Conservation (phyloP, 2,329 filamentous ascomycete species). For the Calcarisporium arbuscula region DNA sequence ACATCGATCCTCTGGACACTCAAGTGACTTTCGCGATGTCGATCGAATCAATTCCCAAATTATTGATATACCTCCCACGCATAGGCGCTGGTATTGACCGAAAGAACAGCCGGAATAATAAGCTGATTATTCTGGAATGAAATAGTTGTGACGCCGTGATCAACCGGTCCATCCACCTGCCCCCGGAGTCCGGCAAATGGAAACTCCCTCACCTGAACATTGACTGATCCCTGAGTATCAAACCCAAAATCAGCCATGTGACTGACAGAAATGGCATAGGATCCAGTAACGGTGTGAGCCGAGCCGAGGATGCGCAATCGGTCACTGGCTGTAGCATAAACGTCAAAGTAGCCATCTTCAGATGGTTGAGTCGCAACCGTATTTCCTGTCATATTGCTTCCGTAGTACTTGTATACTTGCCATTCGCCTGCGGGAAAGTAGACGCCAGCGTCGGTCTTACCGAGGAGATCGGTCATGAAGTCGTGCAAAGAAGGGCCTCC, state of each 20-base stretch:
- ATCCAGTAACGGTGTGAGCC: conserved; percentile 3
- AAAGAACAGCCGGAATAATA: conserved; percentile 2
- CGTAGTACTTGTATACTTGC: conserved; percentile 8
- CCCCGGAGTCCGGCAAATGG: conserved; percentile 5
- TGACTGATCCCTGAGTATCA: conserved; percentile 2
- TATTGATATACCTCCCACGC: conserved; percentile 7
- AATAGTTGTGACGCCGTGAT: conserved; percentile 3
- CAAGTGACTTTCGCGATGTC: no score
- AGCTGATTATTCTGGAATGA: conserved; percentile 5
- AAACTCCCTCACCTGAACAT: conserved; percentile 4
- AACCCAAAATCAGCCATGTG: conserved; percentile 8
- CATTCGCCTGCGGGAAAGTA: conserved; percentile 7
- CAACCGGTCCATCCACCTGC: conserved; percentile 5
- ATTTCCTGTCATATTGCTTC: conserved; percentile 7
- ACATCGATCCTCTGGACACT: no score
- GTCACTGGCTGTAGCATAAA: conserved; percentile 7
- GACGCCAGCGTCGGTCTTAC: neutral
- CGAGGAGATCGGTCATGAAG: conserved; percentile 4
- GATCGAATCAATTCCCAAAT: no score
- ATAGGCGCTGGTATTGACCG: conserved; percentile 6
- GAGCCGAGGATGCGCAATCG: conserved; percentile 6
- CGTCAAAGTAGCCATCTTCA: conserved; percentile 2
- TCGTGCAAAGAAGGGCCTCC: conserved; percentile 4
- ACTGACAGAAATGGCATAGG: conserved; percentile 1
- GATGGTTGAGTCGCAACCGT: conserved; percentile 1